Base-by-base conservation (phyloP, 2,329 filamentous ascomycete genomes). In the Ophiognomonia clavigignenti-juglandacearum region DNA sequence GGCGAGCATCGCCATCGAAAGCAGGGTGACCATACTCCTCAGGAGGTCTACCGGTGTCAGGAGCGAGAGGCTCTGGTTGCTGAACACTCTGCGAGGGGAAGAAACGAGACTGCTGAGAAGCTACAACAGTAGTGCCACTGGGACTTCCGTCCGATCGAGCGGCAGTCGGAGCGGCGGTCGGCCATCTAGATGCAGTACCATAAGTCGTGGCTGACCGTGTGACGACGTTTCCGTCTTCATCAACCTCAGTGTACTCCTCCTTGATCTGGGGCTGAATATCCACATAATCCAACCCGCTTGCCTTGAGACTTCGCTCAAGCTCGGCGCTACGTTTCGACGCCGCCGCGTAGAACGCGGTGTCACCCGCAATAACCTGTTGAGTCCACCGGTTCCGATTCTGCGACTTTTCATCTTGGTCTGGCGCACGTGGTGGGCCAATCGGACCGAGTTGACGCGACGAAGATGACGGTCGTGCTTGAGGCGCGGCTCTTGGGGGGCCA, bases 21-120 rank as follows among this genome's bases (percentile, higher is more conserved):
- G 77, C 86, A 6, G 86, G 86, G 57, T 91, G 86, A 18, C 32
- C 82, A 52, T 79, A 75, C 64, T 80, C 81, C 18, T 80, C 82
- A 1, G 85, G 85, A 39, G 88, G 86, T 34, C 74, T 68, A 4
- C 64, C 60, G n/a, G 67, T 63, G 37, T 71, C 71, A 20, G 56
- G 57, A 42, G 57, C 49, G 11, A 45, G 29, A 10, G 49, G 39
- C n/a, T 42, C 42, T 22, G 20, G 29, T 16, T 51, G 45, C 29
- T 13, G 32, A 14, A 48, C 42, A 6, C 42, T 41, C 45, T 66
- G 74, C 2, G 72, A 61, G 0, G 82, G 82, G 61, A 85, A 85
- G 62, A 85, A 85, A 36, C 80, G 67, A 7, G 82, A 85, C 34
- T 26, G 58, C 23, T 49, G 47, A 22, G 39, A 44, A 4, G 42